Percentiles rank a stretch among this genome's conserved stretches.
phyloP scores from a whole-genome alignment of 129 eudicot species.

The Helichrysum umbraculigerum region DNA sequence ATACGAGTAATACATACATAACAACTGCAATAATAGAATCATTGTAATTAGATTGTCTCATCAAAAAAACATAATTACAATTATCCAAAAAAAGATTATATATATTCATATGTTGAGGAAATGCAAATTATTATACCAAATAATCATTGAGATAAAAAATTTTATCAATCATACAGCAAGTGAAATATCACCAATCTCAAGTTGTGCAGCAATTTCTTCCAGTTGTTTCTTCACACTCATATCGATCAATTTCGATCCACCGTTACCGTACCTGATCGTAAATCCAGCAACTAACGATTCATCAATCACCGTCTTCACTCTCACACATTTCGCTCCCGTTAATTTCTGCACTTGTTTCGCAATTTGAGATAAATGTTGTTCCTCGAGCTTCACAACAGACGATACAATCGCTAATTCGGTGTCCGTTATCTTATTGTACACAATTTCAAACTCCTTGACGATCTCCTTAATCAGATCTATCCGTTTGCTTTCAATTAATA shows the following conservation, averaged over 20 bases:
- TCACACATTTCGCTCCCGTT: constrained; percentile 77
- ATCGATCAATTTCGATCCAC: constrained; percentile 78
- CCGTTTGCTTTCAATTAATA: constrained; percentile 60
- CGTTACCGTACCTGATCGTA: constrained; percentile 65
- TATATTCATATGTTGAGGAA: constrained; percentile 23
- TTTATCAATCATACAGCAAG: constrained; percentile 47
- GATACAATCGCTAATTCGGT: constrained; percentile 73
- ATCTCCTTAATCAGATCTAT: constrained; percentile 63
- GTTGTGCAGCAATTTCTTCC: constrained; percentile 79
- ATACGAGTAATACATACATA: neutral
- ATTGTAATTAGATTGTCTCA: constrained; percentile 23
- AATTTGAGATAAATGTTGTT: constrained; percentile 74
- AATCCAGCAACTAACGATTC: constrained; percentile 80
- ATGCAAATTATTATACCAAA: constrained; percentile 25
- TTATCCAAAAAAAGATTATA: constrained; percentile 28
- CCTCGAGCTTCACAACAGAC: constrained; percentile 75
- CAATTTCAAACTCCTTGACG: constrained; percentile 65
- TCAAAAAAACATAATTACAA: constrained; percentile 30
- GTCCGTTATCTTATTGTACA: constrained; percentile 53
- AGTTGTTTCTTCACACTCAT: constrained; percentile 91
- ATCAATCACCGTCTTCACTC: constrained; percentile 75
- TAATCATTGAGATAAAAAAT: constrained; percentile 2
- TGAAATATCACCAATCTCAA: constrained; percentile 64
- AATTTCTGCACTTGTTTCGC: constrained; percentile 79
- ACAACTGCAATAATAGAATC: constrained; percentile 1